Evolutionary conservation across 176 grass and related monocot genomes (phyloP), one percentile per base, ranked within the genome.

Genomic region (Dactylis glomerata): DNA sequence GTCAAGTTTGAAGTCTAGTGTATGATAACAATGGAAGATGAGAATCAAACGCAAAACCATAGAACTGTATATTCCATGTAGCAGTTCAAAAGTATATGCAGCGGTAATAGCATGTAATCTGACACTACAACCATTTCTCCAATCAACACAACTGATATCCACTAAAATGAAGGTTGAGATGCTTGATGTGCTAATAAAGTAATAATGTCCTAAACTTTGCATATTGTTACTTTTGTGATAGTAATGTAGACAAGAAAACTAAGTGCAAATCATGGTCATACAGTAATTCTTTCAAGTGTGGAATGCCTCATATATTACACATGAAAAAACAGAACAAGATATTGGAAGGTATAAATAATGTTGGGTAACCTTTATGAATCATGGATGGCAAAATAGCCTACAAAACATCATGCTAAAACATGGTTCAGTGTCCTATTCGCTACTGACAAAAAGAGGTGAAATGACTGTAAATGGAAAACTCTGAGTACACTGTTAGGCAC

Each of bases 181-280:
- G 57, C 30, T 80, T 84, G 63, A 64, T 68, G 52, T 7, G 20
- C 57, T 75, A 74, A 56, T 22, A 65, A 82, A 78, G 51, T 8
- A 22, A 30, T 8, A 22, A 30, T 50, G 1, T 19, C 41, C 11
- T 61, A 50, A 83, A 83, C 54, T 79, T 70, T 22, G 78, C 27
- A 67, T 32, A 31, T 75, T 75, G 28, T 81, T 10, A 45, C n/a
- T 3, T 45, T 11, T 75, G 14, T 75, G 32, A 76, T 32, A 85
- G n/a, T 42, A 33, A 28, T 76, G 37, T 44, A 42, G 44, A 4
- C 5, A 49, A 8, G 10, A 2, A 3, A 49, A 40, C 15, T 26
- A 64, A 71, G 57, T 28, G 8, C 6, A 84, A 86, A 49, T 50
- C 46, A 30, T 27, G 51, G 32, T 79, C 14, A 62, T 16, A 40